These are phyloP conservation scores for Guyanaporus albipodus DNA, from an alignment of 768 basidiomycete genomes.

Conservation along the genomic window DNA sequence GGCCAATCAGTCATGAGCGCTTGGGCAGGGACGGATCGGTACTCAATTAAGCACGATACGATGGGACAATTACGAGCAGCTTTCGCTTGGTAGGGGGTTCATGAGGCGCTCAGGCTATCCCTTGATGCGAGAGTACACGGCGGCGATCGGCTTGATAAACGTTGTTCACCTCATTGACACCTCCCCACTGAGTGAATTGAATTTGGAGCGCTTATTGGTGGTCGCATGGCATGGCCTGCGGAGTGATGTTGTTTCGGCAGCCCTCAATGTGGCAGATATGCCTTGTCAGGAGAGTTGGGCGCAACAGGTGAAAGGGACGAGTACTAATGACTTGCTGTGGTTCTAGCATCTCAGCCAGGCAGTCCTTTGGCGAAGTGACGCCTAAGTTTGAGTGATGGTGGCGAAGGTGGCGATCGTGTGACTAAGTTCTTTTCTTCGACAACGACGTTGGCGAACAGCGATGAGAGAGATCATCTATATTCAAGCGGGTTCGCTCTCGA, in stretches of 20 bases:
- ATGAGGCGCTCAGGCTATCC: neutral
- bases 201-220: neutral
- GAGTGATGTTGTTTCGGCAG: too few species aligned
- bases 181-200: neutral
- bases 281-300: neutral
- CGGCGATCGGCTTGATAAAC: neutral
- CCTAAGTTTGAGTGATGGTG: neutral
- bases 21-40: neutral
- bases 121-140: neutral
- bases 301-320: neutral
- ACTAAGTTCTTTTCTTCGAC: neutral
- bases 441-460: neutral
- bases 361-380: too few species aligned
- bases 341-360: neutral
- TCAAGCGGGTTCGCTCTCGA: constrained; percentile 65
- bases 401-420: neutral
- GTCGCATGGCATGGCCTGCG: too few species aligned
- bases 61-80: neutral
- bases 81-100: neutral
- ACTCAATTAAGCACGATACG: constrained; percentile 1
- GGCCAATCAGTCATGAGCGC: neutral
- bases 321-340: constrained; percentile 3
- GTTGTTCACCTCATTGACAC: neutral
- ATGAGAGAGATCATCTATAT: constrained; percentile 82
- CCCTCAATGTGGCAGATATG: constrained; percentile 1